Percentiles rank a stretch among this genome's conserved stretches.
These are phyloP conservation scores for Geotrichum europaeum DNA, from an alignment of 1,139 yeast genomes.

Conservation along the genomic window DNA sequence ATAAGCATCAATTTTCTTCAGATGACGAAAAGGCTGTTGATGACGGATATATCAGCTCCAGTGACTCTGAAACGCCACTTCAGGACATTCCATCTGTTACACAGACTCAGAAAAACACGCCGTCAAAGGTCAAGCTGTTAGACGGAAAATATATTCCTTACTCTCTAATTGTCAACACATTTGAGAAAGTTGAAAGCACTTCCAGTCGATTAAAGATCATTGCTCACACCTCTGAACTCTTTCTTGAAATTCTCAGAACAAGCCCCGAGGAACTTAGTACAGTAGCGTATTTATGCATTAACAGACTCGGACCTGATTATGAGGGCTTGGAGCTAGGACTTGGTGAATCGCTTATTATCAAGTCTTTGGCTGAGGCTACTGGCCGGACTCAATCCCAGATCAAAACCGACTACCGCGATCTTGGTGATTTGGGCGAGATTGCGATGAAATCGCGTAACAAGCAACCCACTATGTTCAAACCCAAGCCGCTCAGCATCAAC, in stretches of 20 bases:
- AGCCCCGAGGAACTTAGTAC: constrained; percentile 58
- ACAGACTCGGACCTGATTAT: constrained; percentile 90
- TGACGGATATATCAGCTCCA: background rate
- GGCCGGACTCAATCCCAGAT: constrained; percentile 71
- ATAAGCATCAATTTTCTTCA: background rate
- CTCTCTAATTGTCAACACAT: constrained; percentile 48
- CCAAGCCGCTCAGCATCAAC: constrained; percentile 67
- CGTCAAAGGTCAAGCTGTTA: constrained; percentile 6
- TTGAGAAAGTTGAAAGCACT: constrained; percentile 70
- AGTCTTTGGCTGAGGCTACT: constrained; percentile 85
- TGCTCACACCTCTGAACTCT: constrained; percentile 65
- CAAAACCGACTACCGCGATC: constrained; percentile 65
- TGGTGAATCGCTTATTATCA: constrained; percentile 82
- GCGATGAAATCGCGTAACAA: constrained; percentile 78
- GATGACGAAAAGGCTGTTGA: background rate
- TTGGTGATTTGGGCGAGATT: constrained; percentile 87
- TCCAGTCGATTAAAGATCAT: constrained; percentile 78
- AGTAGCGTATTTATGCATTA: constrained; percentile 77
- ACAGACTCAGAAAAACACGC: constrained; percentile 2
- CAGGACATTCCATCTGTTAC: background rate
- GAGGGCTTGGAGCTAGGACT: constrained; percentile 89
- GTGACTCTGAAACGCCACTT: background rate
- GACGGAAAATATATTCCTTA: constrained; percentile 14
- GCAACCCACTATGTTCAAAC: constrained; percentile 92
- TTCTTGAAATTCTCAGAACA: constrained; percentile 52